Evolutionary conservation across 305 asterid species (phyloP), one percentile per base, ranked within the genome.

Genomic region (Ajuga reptans): DNA sequence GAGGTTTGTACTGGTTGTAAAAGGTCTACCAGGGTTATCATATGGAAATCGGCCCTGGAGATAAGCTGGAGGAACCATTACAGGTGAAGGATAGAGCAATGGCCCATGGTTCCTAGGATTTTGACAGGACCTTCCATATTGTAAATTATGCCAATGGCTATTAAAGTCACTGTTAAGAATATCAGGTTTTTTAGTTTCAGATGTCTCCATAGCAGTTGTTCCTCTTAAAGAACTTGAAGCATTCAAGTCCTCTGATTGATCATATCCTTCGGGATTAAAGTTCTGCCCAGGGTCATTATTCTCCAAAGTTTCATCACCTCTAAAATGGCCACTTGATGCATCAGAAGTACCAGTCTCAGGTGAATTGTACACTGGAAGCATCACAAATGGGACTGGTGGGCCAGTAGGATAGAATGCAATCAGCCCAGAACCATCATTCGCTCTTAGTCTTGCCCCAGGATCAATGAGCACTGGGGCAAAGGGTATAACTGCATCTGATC

Each of bases 351-450:
- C 88, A 4, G 84, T 58, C 70, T 89, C 95, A 9, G 90, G 88
- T 55, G 96, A 85, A 75, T 89, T 84, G 69, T 86, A 88, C 12
- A 91, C 64, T 31, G 96, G 98, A 72, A 94, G 92, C 98, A 91
- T 89, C 47, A 91, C 65, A 72, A 91, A 94, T 7, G 98, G 99
- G 78, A 94, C 87, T 16, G 99, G 98, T 54, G 99, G 99, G 4
- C 99, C 99, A 24, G 99, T 86, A 39, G 95, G 97, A 66, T 87
- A 91, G 77, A 94, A 94, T 36, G 97, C 82, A 78, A 93, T 60
- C 68, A 87, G 52, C 66, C 90, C 95, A 53, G 97, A 87, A 75
- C 81, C 80, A 66, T 89, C 98, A 58, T 77, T 62, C 73, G 50
- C 67, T 81, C 90, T 82, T 75, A 86, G 87, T 72, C 79, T 88